Base-by-base conservation (phyloP, 371 early-diverging fungal species). In the Mortierella sp. region DNA sequence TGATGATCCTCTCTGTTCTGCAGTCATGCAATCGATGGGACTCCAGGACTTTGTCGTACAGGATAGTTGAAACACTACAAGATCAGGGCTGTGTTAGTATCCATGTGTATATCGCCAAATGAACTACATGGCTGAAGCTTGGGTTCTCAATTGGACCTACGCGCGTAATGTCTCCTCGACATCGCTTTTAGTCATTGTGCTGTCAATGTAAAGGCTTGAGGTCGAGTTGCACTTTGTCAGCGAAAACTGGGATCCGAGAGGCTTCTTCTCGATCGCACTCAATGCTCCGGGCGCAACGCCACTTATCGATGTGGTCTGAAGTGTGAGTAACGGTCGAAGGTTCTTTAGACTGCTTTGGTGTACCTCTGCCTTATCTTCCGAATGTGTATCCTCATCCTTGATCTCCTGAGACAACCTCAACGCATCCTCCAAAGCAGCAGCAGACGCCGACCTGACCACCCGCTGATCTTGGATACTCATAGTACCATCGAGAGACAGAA, bases 221-320 rank as follows among this genome's bases (percentile, higher is more conserved):
- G 74, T 74, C 21, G 74, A 74, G 24, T 74, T 74, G 10, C 74
- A 74, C 29, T 74, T 74, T 17, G 74, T 67, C 28, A 74, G 27
- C 40, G 74, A 67, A 27, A 54, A 58, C 49, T 67, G 74, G 2
- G 60, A 56, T 41, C 56, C 55, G 6, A 54, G 21, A 0, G 68
- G 63, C 1, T 57, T 31, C 16, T 43, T 56, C 44, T 53, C 68
- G 16, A 62, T 51, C n/a, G 74, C 74, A 19, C 63, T 67, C 48
- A 67, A 37, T 12, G 68, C 67, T 12, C 74, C 67, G 1, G 60
- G 63, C 0, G 67, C 63, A 24, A 73, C 63, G n/a, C 73, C 73
- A 1, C 37, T 52, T n/a, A 62, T 47, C 19, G 55, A 27, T 12
- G 51, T 21, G 2, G 73, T 73, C 43, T 73, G 67, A 21, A 73